Evolutionary conservation across 2,329 filamentous ascomycete genomes (phyloP).

Genomic region (Trichoderma breve): DNA sequence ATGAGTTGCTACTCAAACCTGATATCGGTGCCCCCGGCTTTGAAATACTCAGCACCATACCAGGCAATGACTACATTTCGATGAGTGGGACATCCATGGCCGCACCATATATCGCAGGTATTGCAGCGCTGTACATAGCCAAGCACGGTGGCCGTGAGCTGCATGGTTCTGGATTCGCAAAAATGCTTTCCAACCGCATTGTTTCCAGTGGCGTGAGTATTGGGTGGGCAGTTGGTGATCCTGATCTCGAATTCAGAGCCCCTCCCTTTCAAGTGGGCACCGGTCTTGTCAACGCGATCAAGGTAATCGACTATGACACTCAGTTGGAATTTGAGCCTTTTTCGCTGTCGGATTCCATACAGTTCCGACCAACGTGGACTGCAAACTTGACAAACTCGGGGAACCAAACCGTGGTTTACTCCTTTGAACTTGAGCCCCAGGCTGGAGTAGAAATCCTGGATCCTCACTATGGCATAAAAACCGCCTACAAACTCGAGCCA

Average conservation of each 20-base stretch:
- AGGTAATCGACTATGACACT: slow-evolving; percentile 40
- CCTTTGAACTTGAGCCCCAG: slow-evolving; percentile 40
- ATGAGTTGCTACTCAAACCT: slow-evolving; percentile 51
- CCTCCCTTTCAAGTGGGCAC: slow-evolving; percentile 44
- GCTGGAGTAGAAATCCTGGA: slow-evolving; percentile 39
- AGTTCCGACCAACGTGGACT: slow-evolving; percentile 38
- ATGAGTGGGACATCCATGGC: slow-evolving; percentile 58
- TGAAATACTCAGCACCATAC: slow-evolving; percentile 50
- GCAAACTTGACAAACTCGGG: slow-evolving; percentile 46
- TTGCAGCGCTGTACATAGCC: slow-evolving; percentile 47
- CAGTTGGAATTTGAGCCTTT: slow-evolving; percentile 43
- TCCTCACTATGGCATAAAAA: slow-evolving; percentile 30
- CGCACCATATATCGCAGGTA: slow-evolving; percentile 51
- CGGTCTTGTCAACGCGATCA: slow-evolving; percentile 46
- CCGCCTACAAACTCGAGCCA: slow-evolving; percentile 31
- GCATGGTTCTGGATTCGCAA: slow-evolving; percentile 37
- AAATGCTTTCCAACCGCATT: slow-evolving; percentile 35
- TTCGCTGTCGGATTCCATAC: slow-evolving; percentile 48
- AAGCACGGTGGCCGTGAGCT: slow-evolving; percentile 41
- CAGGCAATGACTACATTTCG: slow-evolving; percentile 43
- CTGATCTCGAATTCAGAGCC: slow-evolving; percentile 28
- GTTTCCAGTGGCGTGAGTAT: slow-evolving; percentile 35
- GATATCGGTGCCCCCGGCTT: slow-evolving; percentile 50
- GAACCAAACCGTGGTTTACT: slow-evolving; percentile 40
- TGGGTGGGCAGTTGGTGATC: slow-evolving; percentile 29